Conservation (phyloP, 257 asterid genomes). For the Nyctanthes arbortristis region DNA sequence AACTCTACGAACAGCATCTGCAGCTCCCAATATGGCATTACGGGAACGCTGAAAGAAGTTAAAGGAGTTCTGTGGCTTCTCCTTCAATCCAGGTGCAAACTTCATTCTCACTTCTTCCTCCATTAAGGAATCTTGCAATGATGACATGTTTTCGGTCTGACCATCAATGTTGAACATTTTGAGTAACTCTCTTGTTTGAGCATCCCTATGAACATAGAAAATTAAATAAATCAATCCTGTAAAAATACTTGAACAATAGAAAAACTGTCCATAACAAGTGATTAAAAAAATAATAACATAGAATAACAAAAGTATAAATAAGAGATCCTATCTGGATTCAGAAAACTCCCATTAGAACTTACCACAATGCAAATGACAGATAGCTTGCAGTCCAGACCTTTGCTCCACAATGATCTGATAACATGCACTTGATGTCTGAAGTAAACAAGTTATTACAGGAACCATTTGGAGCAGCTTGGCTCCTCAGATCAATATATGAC, state of each 20-base stretch:
- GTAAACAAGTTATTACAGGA: slow-evolving; percentile 61
- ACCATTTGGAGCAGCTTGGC: slow-evolving; percentile 66
- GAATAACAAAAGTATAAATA: slow-evolving; percentile 14
- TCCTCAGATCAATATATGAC: slow-evolving; percentile 82
- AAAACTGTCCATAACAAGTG: slow-evolving; percentile 21
- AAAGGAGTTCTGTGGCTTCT: slow-evolving; percentile 63
- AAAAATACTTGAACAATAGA: slow-evolving; percentile 2
- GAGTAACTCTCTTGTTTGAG: slow-evolving; percentile 77
- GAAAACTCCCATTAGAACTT: slow-evolving; percentile 21
- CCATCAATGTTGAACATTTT: slow-evolving; percentile 86
- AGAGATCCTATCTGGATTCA: slow-evolving; percentile 6
- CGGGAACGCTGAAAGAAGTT: slow-evolving; percentile 97
- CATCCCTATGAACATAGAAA: slow-evolving; percentile 67
- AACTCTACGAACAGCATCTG: slow-evolving; percentile 97
- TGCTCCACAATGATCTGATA: slow-evolving; percentile 71
- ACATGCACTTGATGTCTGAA: slow-evolving; percentile 73
- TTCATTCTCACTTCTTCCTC: slow-evolving; percentile 78
- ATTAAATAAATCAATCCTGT: slow-evolving; percentile 16
- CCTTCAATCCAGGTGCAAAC: slow-evolving; percentile 52
- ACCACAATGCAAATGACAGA: slow-evolving; percentile 86
- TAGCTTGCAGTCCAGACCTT: slow-evolving; percentile 87
- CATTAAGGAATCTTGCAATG: slow-evolving; percentile 45
- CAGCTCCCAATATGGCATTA: slow-evolving; percentile 94
- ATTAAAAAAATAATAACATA: not conserved
- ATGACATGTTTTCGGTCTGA: slow-evolving; percentile 71